phyloP scores from a whole-genome alignment of 1,139 yeast species.

The Protomyces inundatus region DNA sequence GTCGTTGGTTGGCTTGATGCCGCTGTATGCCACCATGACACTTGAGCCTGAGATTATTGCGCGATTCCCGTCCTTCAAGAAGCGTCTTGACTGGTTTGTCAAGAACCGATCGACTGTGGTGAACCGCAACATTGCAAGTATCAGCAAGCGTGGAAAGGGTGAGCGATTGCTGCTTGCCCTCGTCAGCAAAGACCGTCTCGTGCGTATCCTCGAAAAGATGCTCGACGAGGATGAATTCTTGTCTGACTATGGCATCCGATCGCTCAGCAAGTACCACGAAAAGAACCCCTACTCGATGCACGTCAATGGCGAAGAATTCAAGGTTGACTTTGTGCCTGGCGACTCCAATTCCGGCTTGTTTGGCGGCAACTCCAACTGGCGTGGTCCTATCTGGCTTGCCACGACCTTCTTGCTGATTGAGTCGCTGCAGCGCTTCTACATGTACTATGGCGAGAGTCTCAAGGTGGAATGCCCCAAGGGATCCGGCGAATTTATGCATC shows the following conservation, averaged over 20 bases:
- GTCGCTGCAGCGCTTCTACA: constrained; percentile 79
- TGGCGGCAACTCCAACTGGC: constrained; percentile 97
- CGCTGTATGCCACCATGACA: constrained; percentile 84
- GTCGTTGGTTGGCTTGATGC: constrained; percentile 88
- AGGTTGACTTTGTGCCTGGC: constrained; percentile 80
- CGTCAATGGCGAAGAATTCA: constrained; percentile 70
- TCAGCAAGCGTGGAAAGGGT: constrained; percentile 79
- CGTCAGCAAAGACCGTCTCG: constrained; percentile 74
- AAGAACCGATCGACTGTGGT: constrained; percentile 67
- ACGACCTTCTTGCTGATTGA: constrained; percentile 83
- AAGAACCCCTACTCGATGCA: constrained; percentile 82
- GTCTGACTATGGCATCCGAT: constrained; percentile 82
- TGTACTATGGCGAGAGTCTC: constrained; percentile 82
- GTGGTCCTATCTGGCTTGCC: constrained; percentile 99
- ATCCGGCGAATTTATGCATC: constrained; percentile 70
- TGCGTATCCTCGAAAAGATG: constrained; percentile 72
- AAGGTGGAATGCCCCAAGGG: constrained; percentile 90
- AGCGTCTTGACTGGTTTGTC: constrained; percentile 81
- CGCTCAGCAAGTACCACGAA: constrained; percentile 81
- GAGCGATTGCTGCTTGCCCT: constrained; percentile 76
- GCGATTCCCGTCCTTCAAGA: constrained; percentile 77
- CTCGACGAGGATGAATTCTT: constrained; percentile 85
- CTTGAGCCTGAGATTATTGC: constrained; percentile 79
- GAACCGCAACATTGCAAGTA: constrained; percentile 84
- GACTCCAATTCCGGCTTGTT: constrained; percentile 93